A percentile compares a stretch with the other conserved stretches of the same genome.
phyloP scores from a whole-genome alignment of 202 grass and related monocot genomes.

The Zizania palustris region DNA sequence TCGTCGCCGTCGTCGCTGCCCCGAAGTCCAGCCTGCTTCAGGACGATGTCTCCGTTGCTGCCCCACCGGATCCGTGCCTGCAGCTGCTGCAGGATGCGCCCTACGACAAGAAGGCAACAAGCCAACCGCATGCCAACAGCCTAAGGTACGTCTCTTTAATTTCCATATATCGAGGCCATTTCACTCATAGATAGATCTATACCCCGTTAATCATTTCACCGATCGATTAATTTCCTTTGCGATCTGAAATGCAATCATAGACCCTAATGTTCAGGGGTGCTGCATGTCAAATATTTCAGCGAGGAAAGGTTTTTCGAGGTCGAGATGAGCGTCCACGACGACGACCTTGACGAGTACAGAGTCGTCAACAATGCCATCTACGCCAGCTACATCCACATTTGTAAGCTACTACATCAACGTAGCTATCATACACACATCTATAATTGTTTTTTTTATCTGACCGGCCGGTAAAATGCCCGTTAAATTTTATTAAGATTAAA shows the following conservation, averaged over 20 bases:
- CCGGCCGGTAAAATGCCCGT: too few species aligned
- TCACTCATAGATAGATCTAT: too few species aligned
- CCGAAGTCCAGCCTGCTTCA: not conserved
- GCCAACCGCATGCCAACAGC: not conserved
- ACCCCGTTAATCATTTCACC: too few species aligned
- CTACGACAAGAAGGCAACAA: not conserved
- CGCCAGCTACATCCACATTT: constrained; percentile 85
- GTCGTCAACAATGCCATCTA: constrained; percentile 96
- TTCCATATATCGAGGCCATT: too few species aligned
- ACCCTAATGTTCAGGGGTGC: not conserved
- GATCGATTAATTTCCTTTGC: too few species aligned
- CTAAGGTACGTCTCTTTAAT: not conserved
- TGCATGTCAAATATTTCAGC: not conserved
- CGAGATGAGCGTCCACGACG: constrained; percentile 75
- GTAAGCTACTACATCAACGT: constrained; percentile 37
- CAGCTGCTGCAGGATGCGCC: not conserved
- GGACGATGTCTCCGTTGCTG: not conserved
- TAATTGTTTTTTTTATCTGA: too few species aligned
- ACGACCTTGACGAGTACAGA: constrained; percentile 86
- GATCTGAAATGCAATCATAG: not conserved
- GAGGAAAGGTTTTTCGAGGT: constrained; percentile 61
- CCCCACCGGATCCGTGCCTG: not conserved
- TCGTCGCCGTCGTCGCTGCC: not conserved
- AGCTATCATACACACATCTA: too few species aligned
- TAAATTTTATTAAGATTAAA: too few species aligned